phyloP scores from a whole-genome alignment of 1,139 yeast species.

The Saccharomyces uvarum region DNA sequence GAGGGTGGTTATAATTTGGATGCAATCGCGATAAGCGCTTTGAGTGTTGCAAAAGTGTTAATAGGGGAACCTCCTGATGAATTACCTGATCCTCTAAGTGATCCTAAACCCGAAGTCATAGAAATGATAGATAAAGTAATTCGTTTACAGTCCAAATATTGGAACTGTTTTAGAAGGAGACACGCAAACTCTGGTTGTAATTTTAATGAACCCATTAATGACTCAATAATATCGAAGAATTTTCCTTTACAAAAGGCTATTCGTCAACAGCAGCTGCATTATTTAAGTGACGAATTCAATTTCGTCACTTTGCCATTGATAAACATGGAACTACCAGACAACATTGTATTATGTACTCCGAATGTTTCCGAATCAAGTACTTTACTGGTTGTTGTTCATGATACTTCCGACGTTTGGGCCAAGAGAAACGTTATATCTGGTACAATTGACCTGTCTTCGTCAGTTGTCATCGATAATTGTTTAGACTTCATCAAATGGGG shows the following conservation, averaged over 20 bases:
- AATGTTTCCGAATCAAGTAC: constrained; percentile 58
- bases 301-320: constrained; percentile 68
- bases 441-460: constrained; percentile 60
- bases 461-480: constrained; percentile 59
- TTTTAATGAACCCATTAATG: constrained; percentile 21
- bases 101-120: constrained; percentile 73
- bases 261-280: constrained; percentile 58
- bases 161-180: constrained; percentile 61
- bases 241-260: constrained; percentile 61
- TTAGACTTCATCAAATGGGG: constrained; percentile 55
- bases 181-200: constrained; percentile 47
- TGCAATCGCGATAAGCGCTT: constrained; percentile 81
- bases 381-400: constrained; percentile 70
- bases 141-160: constrained; percentile 72
- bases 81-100: constrained; percentile 36
- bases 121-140: constrained; percentile 81
- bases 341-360: constrained; percentile 71
- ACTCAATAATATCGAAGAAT: constrained; percentile 26
- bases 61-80: constrained; percentile 93
- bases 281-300: constrained; percentile 46
- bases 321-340: constrained; percentile 47
- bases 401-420: constrained; percentile 92
- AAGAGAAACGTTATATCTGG: constrained; percentile 76
- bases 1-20: constrained; percentile 97
- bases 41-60: constrained; percentile 84